Evolutionary conservation across 2,329 filamentous ascomycete species (phyloP), one percentile per base, ranked within the genome.

Genomic region (Fusarium oligoseptatum): DNA sequence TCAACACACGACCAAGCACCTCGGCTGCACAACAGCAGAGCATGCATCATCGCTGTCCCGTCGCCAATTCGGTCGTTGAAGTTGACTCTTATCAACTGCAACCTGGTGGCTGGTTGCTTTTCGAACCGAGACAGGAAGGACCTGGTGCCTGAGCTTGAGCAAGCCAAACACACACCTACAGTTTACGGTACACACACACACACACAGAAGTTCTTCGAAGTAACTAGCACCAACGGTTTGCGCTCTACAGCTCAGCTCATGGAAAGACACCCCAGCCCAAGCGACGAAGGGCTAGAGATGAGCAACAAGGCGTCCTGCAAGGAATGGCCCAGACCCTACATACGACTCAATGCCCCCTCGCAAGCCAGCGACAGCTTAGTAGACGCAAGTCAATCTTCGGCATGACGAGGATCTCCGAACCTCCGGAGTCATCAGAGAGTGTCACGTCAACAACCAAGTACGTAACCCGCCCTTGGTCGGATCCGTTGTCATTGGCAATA

Each of bases 111-210:
- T 34, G 58, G 24, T 45, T 43, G 39, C 58, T 34, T 48, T 60
- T 27, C 11, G 36, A 41, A 43, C 37, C 17, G 22, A 60, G 37
- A 39, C 20, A n/a, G 37, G 12, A 27, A 60, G 11, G 36, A 22
- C 57, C 36, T 60, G 57, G 57, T 58, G 56, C 56, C 56, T 58
- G 56, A 39, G 56, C 56, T 32, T 41, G 36, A n/a, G 27, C 56
- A 58, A 58, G 20, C 55, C 36, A 37, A 41, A 27, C 15, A n/a
- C 20, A 37, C 34, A 4, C n/a, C 20, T 39, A 11, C 36, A 11
- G 56, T 24, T 37, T 14, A 57, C 20, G 20, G 32, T 24, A 22
- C 36, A 24, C 17, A 50, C 48, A 27, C 32, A 22, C 36, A 24
- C 27, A 52, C 48, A 29, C 20, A 22, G 52, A 27, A 58, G 55